Conservation (phyloP, 2,329 filamentous ascomycete species). For the Colletotrichum tofieldiae region DNA sequence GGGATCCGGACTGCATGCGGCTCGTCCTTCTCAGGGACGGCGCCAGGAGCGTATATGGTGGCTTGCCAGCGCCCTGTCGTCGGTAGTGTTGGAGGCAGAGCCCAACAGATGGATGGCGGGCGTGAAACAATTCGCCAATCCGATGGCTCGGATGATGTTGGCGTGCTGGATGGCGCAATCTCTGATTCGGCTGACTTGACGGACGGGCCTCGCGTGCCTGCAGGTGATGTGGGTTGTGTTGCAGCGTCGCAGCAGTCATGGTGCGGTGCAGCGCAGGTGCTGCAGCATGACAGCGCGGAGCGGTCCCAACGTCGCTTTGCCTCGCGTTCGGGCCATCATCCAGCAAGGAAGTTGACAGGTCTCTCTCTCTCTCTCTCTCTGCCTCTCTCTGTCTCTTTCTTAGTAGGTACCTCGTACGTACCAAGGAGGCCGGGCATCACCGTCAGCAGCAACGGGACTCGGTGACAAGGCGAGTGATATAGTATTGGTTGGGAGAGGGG, state of each 20-base stretch:
- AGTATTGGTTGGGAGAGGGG: neutral
- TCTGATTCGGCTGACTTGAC: neutral
- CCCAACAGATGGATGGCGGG: neutral
- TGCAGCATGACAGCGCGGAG: neutral
- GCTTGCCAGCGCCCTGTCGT: neutral
- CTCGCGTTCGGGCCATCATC: neutral
- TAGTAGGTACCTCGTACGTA: neutral
- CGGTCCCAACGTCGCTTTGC: neutral
- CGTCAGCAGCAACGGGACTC: neutral
- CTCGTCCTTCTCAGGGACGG: neutral
- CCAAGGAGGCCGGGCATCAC: neutral
- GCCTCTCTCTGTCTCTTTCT: too few relatives aligned
- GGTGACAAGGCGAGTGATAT: neutral
- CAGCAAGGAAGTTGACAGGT: neutral
- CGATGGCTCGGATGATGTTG: neutral
- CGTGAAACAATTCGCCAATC: slow-evolving; percentile 6
- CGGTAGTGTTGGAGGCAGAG: neutral
- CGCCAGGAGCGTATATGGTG: neutral
- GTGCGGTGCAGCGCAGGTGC: neutral
- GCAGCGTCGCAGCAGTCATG: neutral
- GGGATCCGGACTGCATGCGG: slow-evolving; percentile 1
- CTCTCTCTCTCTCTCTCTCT: neutral
- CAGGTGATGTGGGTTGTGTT: neutral
- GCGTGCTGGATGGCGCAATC: neutral
- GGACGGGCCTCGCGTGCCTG: neutral